These are phyloP conservation scores for Talaromyces verruculosus DNA, from an alignment of 2,329 filamentous ascomycete genomes.

Conservation along the genomic window DNA sequence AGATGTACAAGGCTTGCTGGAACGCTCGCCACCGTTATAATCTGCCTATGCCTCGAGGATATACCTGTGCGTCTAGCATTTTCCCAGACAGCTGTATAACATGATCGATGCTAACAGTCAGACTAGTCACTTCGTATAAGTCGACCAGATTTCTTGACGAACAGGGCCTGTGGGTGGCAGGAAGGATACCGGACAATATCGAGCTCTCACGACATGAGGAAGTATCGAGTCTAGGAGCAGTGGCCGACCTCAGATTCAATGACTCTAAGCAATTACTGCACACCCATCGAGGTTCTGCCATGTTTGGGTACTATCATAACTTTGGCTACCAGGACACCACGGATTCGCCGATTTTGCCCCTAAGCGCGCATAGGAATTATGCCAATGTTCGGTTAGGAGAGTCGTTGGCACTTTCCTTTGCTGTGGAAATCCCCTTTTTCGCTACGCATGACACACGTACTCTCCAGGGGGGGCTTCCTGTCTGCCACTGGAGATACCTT, in stretches of 20 bases:
- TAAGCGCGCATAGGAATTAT: slow-evolving; percentile 12
- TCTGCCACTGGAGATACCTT: slow-evolving; percentile 44
- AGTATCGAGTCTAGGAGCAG: slow-evolving; percentile 23
- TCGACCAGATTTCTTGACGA: background rate
- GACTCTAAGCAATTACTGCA: slow-evolving; percentile 41
- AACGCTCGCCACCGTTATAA: slow-evolving; percentile 15
- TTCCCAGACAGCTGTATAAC: background rate
- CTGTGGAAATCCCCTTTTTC: slow-evolving; percentile 43
- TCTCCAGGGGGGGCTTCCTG: slow-evolving; percentile 15
- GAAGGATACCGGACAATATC: background rate
- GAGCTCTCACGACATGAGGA: background rate
- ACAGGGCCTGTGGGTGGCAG: slow-evolving; percentile 2
- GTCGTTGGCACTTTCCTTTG: slow-evolving; percentile 31
- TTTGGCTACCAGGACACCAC: slow-evolving; percentile 20
- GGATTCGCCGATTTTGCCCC: background rate
- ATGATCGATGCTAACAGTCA: background rate
- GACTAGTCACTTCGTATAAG: background rate
- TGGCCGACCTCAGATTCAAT: slow-evolving; percentile 37
- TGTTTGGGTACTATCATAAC: slow-evolving; percentile 39
- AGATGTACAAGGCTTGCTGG: slow-evolving; percentile 29
- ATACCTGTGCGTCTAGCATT: background rate
- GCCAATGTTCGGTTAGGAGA: background rate
- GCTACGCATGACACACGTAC: slow-evolving; percentile 33
- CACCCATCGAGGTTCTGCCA: slow-evolving; percentile 33
- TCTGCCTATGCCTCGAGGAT: background rate